phyloP scores from a whole-genome alignment of 2,329 filamentous ascomycete species.

The Xylariaceae sp. region DNA sequence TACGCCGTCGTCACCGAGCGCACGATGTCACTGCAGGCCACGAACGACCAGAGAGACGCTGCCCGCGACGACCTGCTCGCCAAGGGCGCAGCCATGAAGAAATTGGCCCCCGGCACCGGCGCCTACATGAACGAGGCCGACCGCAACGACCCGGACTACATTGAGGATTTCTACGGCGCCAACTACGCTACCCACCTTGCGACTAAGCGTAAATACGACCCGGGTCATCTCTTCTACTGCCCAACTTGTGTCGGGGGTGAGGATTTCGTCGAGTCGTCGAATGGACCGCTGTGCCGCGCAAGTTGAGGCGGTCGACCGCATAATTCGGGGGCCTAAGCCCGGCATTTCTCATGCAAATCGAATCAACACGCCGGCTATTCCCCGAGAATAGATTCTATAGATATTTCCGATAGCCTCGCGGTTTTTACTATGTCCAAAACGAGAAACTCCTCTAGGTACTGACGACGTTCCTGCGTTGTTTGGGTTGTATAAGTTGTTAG shows the following conservation, averaged over 20 bases:
- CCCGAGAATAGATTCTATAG: too few relatives aligned
- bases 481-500: too few relatives aligned
- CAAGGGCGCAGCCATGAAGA: neutral
- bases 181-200: neutral
- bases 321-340: too few relatives aligned
- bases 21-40: neutral
- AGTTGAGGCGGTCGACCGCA: too few relatives aligned
- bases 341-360: too few relatives aligned
- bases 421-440: too few relatives aligned
- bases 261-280: neutral
- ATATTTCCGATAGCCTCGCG: too few relatives aligned
- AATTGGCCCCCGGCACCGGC: neutral
- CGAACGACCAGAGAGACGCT: neutral
- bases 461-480: too few relatives aligned
- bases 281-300: neutral
- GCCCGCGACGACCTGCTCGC: neutral
- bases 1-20: too few relatives aligned
- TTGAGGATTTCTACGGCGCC: neutral
- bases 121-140: neutral
- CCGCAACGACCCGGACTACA: neutral
- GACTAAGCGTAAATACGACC: neutral
- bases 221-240: neutral
- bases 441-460: too few relatives aligned
- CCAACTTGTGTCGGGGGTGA: neutral
- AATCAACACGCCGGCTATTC: too few relatives aligned